A percentile compares a stretch with the other conserved stretches of the same genome.
Conservation (phyloP, 2,329 filamentous ascomycete genomes). For the Drechslera avenae region DNA sequence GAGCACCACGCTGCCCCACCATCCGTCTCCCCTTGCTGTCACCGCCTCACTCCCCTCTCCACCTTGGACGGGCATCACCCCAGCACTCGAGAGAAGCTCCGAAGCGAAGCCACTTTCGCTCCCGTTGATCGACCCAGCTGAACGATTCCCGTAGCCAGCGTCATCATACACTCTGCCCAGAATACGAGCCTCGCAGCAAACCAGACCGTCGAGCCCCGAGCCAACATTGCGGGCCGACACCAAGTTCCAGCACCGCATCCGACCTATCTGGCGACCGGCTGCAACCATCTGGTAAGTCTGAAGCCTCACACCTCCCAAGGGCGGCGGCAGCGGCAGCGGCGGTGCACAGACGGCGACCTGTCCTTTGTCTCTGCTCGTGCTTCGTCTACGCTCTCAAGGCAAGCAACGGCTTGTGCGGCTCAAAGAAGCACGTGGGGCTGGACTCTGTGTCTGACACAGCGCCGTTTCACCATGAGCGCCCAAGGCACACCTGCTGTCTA, state of each 20-base stretch:
- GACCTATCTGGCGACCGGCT: too few species aligned
- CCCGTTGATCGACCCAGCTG: neutral
- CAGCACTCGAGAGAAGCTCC: slow-evolving; percentile 6
- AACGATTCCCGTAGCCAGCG: neutral
- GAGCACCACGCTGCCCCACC: slow-evolving; percentile 12
- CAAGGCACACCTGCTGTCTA: slow-evolving; percentile 25
- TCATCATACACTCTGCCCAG: slow-evolving; percentile 1
- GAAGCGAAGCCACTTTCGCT: slow-evolving; percentile 1
- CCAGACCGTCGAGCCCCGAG: too few species aligned
- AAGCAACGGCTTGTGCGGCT: slow-evolving; percentile 11
- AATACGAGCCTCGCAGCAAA: neutral
- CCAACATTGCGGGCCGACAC: too few species aligned
- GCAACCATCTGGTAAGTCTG: slow-evolving; percentile 16
- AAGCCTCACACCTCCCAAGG: neutral
- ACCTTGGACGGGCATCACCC: slow-evolving; percentile 12
- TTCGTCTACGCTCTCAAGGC: neutral
- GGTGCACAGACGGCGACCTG: slow-evolving; percentile 4
- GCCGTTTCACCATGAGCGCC: slow-evolving; percentile 35
- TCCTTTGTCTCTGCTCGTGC: slow-evolving; percentile 2
- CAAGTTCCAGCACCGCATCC: neutral
- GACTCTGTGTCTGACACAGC: slow-evolving; percentile 27
- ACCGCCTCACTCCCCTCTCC: slow-evolving; percentile 16
- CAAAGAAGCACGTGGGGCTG: slow-evolving; percentile 34
- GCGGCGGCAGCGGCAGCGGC: slow-evolving; percentile 5
- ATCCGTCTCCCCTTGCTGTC: slow-evolving; percentile 19